These are phyloP conservation scores for Ganoderma lingzhi DNA, from an alignment of 1,284 basidiomycete species.

Conservation along the genomic window DNA sequence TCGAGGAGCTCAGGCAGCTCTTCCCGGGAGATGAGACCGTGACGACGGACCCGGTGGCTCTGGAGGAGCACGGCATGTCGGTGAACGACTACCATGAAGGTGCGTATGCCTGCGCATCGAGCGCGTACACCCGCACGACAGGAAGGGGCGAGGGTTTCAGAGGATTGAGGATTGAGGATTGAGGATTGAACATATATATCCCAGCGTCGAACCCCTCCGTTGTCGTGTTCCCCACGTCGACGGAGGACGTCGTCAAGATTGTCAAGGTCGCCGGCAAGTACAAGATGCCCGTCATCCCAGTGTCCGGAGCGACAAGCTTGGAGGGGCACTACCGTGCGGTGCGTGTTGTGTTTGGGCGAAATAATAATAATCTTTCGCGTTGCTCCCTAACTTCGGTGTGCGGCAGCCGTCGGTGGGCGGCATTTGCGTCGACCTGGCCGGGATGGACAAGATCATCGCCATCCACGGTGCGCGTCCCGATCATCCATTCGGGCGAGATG, in stretches of 20 bases:
- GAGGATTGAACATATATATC: neutral
- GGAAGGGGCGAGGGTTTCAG: too few relatives aligned
- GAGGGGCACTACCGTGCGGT: slow-evolving; percentile 72
- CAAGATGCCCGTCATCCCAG: slow-evolving; percentile 64
- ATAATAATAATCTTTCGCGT: neutral
- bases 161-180: neutral
- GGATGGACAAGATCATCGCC: slow-evolving; percentile 86
- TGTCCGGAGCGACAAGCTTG: slow-evolving; percentile 69
- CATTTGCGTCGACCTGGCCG: slow-evolving; percentile 74
- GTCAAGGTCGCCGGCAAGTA: slow-evolving; percentile 68
- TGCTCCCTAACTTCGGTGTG: neutral
- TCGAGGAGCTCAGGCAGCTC: slow-evolving; percentile 52
- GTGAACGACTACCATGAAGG: slow-evolving; percentile 65
- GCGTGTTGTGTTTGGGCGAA: slow-evolving; percentile 5
- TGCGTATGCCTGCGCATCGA: slow-evolving; percentile 34
- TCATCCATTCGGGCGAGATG: neutral
- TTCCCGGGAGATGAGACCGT: slow-evolving; percentile 52
- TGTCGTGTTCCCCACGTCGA: slow-evolving; percentile 59
- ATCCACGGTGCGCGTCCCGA: slow-evolving; percentile 65
- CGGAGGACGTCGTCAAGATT: slow-evolving; percentile 67
- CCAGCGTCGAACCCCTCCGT: slow-evolving; percentile 56
- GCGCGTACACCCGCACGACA: neutral
- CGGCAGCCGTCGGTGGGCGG: slow-evolving; percentile 39
- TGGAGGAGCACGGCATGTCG: slow-evolving; percentile 66
- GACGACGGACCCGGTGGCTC: slow-evolving; percentile 62